These are phyloP conservation scores for Hyaloscypha variabilis DNA, from an alignment of 495 filamentous ascomycete genomes.

Conservation along the genomic window DNA sequence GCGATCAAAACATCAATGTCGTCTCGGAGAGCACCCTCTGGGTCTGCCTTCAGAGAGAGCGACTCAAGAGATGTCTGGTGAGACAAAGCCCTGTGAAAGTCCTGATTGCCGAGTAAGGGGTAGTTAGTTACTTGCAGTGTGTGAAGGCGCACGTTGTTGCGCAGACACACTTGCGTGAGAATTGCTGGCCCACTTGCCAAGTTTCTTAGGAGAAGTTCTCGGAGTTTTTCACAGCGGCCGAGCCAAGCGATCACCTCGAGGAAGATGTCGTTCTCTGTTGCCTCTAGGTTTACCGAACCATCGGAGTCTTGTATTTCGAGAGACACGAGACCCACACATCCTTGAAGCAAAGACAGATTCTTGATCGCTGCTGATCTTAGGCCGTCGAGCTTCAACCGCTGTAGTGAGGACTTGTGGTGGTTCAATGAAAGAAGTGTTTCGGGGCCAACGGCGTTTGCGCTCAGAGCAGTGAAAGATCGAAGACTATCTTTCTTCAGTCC, in stretches of 20 bases:
- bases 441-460: conserved; percentile 49
- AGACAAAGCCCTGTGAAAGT: conserved; percentile 56
- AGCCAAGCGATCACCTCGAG: conserved; percentile 57
- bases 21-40: conserved; percentile 44
- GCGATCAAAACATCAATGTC: conserved; percentile 53
- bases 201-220: conserved; percentile 48
- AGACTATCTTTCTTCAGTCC: conserved; percentile 60
- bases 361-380: conserved; percentile 50
- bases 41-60: conserved; percentile 53
- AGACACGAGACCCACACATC: conserved; percentile 53
- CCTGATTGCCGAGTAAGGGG: conserved; percentile 40
- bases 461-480: conserved; percentile 59
- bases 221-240: conserved; percentile 55
- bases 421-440: conserved; percentile 62
- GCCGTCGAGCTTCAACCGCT: conserved; percentile 53
- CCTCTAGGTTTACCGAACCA: conserved; percentile 42
- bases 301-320: conserved; percentile 52
- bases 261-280: conserved; percentile 49
- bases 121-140: conserved; percentile 52
- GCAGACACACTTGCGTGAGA: conserved; percentile 47
- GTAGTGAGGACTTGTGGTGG: conserved; percentile 58
- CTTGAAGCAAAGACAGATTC: conserved; percentile 49
- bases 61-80: conserved; percentile 47
- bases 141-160: conserved; percentile 49
- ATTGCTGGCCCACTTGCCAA: conserved; percentile 55